These are phyloP conservation scores for Phytophthora foliorum DNA, from an alignment of 352 stramenopile genomes.

Conservation along the genomic window DNA sequence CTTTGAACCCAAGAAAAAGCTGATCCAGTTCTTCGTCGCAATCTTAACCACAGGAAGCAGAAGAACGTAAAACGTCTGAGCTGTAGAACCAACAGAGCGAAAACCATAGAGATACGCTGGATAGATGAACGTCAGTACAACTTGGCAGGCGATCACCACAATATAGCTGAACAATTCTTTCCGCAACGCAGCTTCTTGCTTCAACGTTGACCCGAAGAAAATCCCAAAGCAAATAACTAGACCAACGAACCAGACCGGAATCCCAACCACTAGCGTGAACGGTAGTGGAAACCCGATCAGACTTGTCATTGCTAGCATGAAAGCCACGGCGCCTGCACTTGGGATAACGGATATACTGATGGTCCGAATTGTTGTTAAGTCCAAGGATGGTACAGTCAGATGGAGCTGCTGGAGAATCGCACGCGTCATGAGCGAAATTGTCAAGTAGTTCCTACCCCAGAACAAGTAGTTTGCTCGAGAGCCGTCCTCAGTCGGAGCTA, in stretches of 20 bases:
- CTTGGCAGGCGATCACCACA: slow-evolving; percentile 44
- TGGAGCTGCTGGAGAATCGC: slow-evolving; percentile 33
- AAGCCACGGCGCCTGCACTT: slow-evolving; percentile 35
- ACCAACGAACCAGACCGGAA: slow-evolving; percentile 33
- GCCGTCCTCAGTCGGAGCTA: slow-evolving; percentile 23
- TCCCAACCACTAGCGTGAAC: slow-evolving; percentile 51
- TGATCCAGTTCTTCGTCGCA: slow-evolving; percentile 48
- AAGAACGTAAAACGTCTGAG: slow-evolving; percentile 37
- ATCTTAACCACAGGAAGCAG: slow-evolving; percentile 54
- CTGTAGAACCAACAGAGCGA: slow-evolving; percentile 26
- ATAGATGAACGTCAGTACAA: slow-evolving; percentile 58
- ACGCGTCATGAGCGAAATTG: slow-evolving; percentile 33
- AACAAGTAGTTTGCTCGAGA: slow-evolving; percentile 38
- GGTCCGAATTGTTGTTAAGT: slow-evolving; percentile 11
- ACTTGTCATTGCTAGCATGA: slow-evolving; percentile 36
- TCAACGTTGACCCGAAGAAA: slow-evolving; percentile 39
- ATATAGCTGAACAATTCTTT: slow-evolving; percentile 37
- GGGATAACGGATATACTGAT: slow-evolving; percentile 27
- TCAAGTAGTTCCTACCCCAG: slow-evolving; percentile 30
- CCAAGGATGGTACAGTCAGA: slow-evolving; percentile 28
- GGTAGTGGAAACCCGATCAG: slow-evolving; percentile 51
- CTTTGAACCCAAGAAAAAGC: slow-evolving; percentile 32
- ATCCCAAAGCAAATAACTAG: slow-evolving; percentile 33
- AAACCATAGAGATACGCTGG: slow-evolving; percentile 61
- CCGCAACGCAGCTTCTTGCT: slow-evolving; percentile 14